A percentile compares a stretch with the other conserved stretches of the same genome.
These are phyloP conservation scores for Pichia sp. DNA, from an alignment of 1,139 yeast genomes.

Conservation along the genomic window DNA sequence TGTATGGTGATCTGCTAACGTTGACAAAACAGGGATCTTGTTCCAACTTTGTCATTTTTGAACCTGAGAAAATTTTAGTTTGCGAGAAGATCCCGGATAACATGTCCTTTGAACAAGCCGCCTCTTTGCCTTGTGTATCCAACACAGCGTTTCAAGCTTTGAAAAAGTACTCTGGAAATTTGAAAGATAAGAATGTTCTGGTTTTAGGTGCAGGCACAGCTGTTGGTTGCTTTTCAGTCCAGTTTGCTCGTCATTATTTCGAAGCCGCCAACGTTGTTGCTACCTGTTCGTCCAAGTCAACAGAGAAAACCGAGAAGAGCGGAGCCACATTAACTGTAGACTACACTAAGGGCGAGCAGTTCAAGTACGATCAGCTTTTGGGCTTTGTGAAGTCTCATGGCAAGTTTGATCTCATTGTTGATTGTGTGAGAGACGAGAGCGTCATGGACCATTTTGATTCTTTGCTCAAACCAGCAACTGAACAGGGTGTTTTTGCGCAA, in stretches of 20 bases:
- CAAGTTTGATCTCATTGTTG: slow-evolving; percentile 39
- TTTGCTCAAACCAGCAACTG: slow-evolving; percentile 23
- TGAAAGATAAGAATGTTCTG: slow-evolving; percentile 36
- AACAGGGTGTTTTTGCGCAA: slow-evolving; percentile 32
- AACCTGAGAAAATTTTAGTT: background rate
- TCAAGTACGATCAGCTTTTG: slow-evolving; percentile 33
- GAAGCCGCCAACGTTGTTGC: slow-evolving; percentile 40
- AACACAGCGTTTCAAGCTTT: slow-evolving; percentile 23
- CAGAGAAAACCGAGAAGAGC: slow-evolving; percentile 12
- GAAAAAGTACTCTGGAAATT: slow-evolving; percentile 29
- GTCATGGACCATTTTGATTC: slow-evolving; percentile 17
- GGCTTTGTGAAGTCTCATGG: slow-evolving; percentile 35
- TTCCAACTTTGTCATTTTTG: background rate
- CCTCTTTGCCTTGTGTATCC: slow-evolving; percentile 53
- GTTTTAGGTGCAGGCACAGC: slow-evolving; percentile 72
- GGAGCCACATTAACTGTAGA: slow-evolving; percentile 26
- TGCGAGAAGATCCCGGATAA: slow-evolving; percentile 45
- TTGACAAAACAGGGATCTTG: background rate
- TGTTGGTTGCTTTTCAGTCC: slow-evolving; percentile 62
- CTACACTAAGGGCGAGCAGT: slow-evolving; percentile 29
- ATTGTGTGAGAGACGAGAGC: slow-evolving; percentile 25
- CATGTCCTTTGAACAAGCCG: slow-evolving; percentile 51
- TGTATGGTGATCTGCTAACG: too few species aligned
- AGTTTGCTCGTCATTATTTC: slow-evolving; percentile 45
- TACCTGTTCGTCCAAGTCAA: slow-evolving; percentile 37